These are phyloP conservation scores for Lantana camara DNA, from an alignment of 257 asterid genomes.

Conservation along the genomic window DNA sequence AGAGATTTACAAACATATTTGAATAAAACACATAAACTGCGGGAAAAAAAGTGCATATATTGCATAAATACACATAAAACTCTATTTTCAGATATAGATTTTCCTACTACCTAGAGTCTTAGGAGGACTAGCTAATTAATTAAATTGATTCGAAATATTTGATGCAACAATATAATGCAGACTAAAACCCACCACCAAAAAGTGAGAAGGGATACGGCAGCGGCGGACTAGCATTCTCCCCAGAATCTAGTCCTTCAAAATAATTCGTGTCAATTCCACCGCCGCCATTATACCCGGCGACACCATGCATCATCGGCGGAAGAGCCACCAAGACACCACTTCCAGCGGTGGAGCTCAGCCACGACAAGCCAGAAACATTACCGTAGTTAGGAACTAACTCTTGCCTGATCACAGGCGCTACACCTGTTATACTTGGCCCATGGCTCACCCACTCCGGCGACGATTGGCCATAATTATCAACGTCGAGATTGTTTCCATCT, in stretches of 20 bases:
- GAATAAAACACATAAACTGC: background rate
- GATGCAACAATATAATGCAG: background rate
- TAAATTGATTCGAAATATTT: background rate
- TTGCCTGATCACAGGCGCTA: constrained; percentile 29
- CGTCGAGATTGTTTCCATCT: constrained; percentile 36
- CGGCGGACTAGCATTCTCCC: constrained; percentile 37
- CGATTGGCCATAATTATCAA: constrained; percentile 30
- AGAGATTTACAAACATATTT: background rate
- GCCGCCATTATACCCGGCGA: constrained; percentile 6
- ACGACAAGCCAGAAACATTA: constrained; percentile 24
- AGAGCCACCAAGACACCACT: constrained; percentile 22
- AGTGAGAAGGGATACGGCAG: constrained; percentile 71
- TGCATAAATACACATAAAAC: constrained; percentile 5
- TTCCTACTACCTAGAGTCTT: background rate
- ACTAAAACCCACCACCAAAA: constrained; percentile 60
- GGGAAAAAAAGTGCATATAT: background rate
- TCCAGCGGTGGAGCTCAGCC: constrained; percentile 28
- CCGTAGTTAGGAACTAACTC: constrained; percentile 18
- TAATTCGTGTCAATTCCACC: constrained; percentile 28
- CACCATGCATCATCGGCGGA: constrained; percentile 20
- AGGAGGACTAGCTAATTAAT: background rate
- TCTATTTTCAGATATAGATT: background rate
- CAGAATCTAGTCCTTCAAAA: constrained; percentile 32
- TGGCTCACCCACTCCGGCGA: constrained; percentile 42
- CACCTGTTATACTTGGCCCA: constrained; percentile 12